Conservation (phyloP, 176 grass and related monocot species). For the Oryza rufipogon region DNA sequence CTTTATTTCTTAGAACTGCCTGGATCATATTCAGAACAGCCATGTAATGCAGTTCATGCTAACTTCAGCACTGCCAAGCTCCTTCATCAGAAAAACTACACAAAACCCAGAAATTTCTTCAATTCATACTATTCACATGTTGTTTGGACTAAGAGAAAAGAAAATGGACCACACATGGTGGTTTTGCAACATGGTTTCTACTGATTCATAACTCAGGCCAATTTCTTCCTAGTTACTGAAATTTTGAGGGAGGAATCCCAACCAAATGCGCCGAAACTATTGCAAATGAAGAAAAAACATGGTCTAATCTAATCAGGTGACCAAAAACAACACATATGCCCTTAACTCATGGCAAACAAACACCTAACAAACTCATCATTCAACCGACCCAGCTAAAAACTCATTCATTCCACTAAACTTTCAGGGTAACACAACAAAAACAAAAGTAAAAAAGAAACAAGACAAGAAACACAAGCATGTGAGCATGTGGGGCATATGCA, state of each 20-base stretch:
- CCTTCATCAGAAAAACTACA: too few relatives aligned
- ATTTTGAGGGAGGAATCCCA: neutral
- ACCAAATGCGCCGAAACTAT: neutral
- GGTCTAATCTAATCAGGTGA: neutral
- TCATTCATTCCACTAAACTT: neutral
- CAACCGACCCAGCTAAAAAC: neutral
- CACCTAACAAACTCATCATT: neutral
- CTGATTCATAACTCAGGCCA: neutral
- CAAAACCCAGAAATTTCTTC: too few relatives aligned
- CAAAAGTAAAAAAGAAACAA: neutral
- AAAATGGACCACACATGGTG: conserved; percentile 1
- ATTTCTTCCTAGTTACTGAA: neutral
- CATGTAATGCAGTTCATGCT: too few relatives aligned
- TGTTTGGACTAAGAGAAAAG: conserved; percentile 1
- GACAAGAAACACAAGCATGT: conserved; percentile 15
- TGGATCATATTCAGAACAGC: too few relatives aligned
- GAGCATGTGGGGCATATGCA: neutral
- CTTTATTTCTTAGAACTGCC: too few relatives aligned
- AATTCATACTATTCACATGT: neutral
- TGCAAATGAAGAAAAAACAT: conserved; percentile 8
- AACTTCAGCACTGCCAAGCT: too few relatives aligned
- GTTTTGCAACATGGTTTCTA: conserved; percentile 4
- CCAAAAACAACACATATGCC: neutral
- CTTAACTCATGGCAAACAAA: neutral
- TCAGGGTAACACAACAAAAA: neutral